Evolutionary conservation across 2,329 filamentous ascomycete species (phyloP).

Genomic region (Alternaria brassicicola): DNA sequence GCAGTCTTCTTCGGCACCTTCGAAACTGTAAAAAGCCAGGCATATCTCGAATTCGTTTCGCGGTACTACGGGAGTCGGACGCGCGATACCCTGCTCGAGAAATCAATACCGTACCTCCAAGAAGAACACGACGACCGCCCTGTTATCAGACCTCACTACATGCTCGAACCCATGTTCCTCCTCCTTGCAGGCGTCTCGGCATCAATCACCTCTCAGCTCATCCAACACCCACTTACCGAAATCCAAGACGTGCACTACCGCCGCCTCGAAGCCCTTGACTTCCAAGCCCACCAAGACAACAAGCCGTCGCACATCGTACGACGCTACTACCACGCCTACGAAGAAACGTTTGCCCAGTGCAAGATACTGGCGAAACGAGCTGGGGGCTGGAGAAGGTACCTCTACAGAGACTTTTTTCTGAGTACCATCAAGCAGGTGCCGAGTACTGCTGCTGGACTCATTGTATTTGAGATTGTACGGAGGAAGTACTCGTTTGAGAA

Average conservation of each 20-base stretch:
- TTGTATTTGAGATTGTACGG: slow-evolving; percentile 78
- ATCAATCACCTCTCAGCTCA: slow-evolving; percentile 69
- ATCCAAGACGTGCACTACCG: slow-evolving; percentile 77
- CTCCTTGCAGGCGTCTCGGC: slow-evolving; percentile 71
- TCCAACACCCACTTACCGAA: slow-evolving; percentile 74
- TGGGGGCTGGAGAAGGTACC: slow-evolving; percentile 64
- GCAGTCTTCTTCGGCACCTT: slow-evolving; percentile 77
- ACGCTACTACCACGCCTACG: slow-evolving; percentile 74
- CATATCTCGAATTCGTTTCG: slow-evolving; percentile 72
- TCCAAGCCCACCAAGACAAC: slow-evolving; percentile 52
- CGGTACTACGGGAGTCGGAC: slow-evolving; percentile 65
- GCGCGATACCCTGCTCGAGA: slow-evolving; percentile 37
- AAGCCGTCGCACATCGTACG: slow-evolving; percentile 52
- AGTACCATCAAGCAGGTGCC: slow-evolving; percentile 75
- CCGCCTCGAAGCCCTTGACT: slow-evolving; percentile 73
- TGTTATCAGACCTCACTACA: slow-evolving; percentile 74
- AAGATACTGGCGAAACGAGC: slow-evolving; percentile 63
- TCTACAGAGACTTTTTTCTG: slow-evolving; percentile 75
- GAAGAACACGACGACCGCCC: slow-evolving; percentile 43
- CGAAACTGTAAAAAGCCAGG: slow-evolving; percentile 76
- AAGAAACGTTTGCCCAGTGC: slow-evolving; percentile 69
- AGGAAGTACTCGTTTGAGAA: slow-evolving; percentile 72
- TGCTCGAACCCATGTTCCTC: slow-evolving; percentile 75
- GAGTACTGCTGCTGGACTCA: slow-evolving; percentile 75
- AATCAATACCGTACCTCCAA: slow-evolving; percentile 26